Percentiles rank a stretch among this genome's conserved stretches.
phyloP scores from a whole-genome alignment of 805 yeast genomes.

The Yamadazyma philogaea region DNA sequence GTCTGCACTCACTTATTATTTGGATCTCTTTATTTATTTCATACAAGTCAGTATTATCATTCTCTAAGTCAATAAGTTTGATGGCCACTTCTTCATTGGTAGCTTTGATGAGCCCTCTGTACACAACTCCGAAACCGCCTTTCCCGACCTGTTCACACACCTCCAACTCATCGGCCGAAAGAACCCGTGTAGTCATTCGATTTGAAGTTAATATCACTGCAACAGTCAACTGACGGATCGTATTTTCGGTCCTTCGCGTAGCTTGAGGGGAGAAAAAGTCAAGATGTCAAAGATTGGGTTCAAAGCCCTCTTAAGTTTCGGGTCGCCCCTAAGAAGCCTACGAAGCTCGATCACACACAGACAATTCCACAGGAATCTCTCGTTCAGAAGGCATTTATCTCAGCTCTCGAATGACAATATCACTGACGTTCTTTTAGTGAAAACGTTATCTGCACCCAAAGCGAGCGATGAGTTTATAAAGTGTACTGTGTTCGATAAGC shows the following conservation, averaged over 20 bases:
- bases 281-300: background rate
- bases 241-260: background rate
- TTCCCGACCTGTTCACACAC: slow-evolving; percentile 60
- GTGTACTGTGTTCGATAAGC: slow-evolving; percentile 48
- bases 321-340: background rate
- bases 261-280: background rate
- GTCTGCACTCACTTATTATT: slow-evolving; percentile 63
- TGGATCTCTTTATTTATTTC: slow-evolving; percentile 74
- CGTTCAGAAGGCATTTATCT: background rate
- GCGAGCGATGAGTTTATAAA: slow-evolving; percentile 35
- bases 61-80: slow-evolving; percentile 70
- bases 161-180: slow-evolving; percentile 38
- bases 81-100: slow-evolving; percentile 49
- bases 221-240: background rate
- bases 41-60: slow-evolving; percentile 56
- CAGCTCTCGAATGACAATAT: slow-evolving; percentile 6
- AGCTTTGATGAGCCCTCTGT: slow-evolving; percentile 52
- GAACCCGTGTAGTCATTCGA: slow-evolving; percentile 16
- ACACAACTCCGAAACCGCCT: slow-evolving; percentile 79
- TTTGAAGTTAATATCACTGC: background rate
- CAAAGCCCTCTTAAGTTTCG: background rate
- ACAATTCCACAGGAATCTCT: background rate
- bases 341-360: background rate
- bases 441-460: slow-evolving; percentile 19
- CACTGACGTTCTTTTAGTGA: slow-evolving; percentile 20